phyloP scores from a whole-genome alignment of 169 alveolate genomes.

The Babesia caballi region DNA sequence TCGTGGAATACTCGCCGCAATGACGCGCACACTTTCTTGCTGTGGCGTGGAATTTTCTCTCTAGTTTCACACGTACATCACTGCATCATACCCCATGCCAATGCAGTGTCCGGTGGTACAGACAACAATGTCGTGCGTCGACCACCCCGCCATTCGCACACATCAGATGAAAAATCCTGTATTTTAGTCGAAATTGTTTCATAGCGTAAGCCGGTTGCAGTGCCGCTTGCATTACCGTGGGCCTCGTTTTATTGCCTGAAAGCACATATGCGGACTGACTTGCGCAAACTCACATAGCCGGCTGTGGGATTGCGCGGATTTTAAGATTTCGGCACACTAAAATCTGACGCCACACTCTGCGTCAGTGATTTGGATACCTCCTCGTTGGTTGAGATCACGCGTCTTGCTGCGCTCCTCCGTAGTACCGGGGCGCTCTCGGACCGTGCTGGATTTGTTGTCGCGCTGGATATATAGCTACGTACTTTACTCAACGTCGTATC shows the following conservation, averaged over 20 bases:
- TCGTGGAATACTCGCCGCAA: too few relatives aligned
- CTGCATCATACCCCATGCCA: conserved; percentile 7
- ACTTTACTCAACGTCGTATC: too few relatives aligned
- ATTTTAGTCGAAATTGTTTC: background rate
- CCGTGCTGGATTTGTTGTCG: too few relatives aligned
- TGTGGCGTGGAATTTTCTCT: background rate
- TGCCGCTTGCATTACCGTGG: background rate
- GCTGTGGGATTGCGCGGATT: background rate
- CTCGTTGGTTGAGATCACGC: too few relatives aligned
- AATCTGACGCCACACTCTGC: too few relatives aligned
- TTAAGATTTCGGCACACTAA: background rate
- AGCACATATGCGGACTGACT: background rate
- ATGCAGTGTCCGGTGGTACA: background rate
- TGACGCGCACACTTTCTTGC: too few relatives aligned
- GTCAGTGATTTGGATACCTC: too few relatives aligned
- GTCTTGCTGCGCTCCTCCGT: too few relatives aligned
- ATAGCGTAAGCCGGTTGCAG: background rate
- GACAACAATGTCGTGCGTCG: background rate
- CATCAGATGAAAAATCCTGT: background rate
- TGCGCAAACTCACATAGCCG: background rate
- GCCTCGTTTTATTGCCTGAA: background rate
- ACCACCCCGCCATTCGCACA: background rate
- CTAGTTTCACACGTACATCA: background rate
- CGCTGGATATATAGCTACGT: too few relatives aligned
- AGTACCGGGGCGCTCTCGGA: too few relatives aligned